phyloP scores from a whole-genome alignment of 805 yeast genomes.

The Yarrowia bubula region DNA sequence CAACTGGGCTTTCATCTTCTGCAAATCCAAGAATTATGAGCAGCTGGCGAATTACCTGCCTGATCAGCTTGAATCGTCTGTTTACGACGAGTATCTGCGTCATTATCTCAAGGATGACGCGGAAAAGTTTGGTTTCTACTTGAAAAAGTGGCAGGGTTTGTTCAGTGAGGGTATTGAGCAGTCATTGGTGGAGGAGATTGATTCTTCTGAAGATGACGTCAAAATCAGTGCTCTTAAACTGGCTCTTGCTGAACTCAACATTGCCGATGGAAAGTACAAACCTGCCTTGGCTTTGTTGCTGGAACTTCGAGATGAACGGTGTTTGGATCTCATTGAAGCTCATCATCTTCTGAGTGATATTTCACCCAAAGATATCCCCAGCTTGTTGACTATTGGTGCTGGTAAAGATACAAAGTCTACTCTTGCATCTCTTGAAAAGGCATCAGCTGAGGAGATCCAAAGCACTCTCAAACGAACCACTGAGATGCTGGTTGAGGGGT shows the following conservation, averaged over 20 bases:
- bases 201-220: constrained; percentile 32
- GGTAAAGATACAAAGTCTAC: constrained; percentile 34
- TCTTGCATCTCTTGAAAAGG: constrained; percentile 38
- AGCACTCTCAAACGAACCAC: constrained; percentile 47
- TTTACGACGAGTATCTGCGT: constrained; percentile 51
- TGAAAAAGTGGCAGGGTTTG: constrained; percentile 58
- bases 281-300: constrained; percentile 67
- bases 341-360: constrained; percentile 55
- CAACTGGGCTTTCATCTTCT: constrained; percentile 55
- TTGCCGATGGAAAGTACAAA: constrained; percentile 55
- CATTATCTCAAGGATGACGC: constrained; percentile 44
- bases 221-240: constrained; percentile 32
- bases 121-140: constrained; percentile 44
- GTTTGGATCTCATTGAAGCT: constrained; percentile 56
- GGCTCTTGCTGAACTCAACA: constrained; percentile 47
- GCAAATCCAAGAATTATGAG: constrained; percentile 47
- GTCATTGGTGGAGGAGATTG: constrained; percentile 49
- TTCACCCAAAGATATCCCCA: constrained; percentile 13
- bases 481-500: constrained; percentile 55
- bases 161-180: constrained; percentile 50
- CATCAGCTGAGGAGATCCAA: constrained; percentile 46
- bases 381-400: constrained; percentile 9
- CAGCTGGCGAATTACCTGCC: constrained; percentile 61
- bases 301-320: constrained; percentile 50
- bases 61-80: constrained; percentile 37